phyloP scores from a whole-genome alignment of 2,329 filamentous ascomycete genomes.

The Dothideomycetes sp. region DNA sequence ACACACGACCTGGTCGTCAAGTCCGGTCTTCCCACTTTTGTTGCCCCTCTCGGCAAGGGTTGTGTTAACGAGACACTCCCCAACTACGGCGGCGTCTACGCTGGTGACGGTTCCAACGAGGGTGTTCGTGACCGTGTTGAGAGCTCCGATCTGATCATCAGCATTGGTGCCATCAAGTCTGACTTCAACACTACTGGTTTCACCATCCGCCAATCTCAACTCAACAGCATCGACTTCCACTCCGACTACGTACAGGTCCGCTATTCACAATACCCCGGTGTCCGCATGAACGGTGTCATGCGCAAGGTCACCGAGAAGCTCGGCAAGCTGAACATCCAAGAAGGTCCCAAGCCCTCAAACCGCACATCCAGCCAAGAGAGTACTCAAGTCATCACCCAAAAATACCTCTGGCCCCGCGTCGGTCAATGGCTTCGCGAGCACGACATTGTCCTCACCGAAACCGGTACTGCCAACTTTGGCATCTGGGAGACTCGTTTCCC shows the following conservation, averaged over 20 bases:
- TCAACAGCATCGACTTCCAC: slow-evolving; percentile 27
- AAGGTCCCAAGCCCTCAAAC: slow-evolving; percentile 32
- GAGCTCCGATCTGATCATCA: slow-evolving; percentile 17
- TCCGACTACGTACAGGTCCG: slow-evolving; percentile 52
- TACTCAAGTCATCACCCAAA: slow-evolving; percentile 46
- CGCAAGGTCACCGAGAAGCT: slow-evolving; percentile 58
- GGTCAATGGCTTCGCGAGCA: slow-evolving; percentile 61
- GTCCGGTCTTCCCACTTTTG: slow-evolving; percentile 42
- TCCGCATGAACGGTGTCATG: slow-evolving; percentile 57
- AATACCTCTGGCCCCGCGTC: slow-evolving; percentile 68
- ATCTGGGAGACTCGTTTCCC: slow-evolving; percentile 82
- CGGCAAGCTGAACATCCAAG: slow-evolving; percentile 46
- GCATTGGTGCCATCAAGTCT: slow-evolving; percentile 16
- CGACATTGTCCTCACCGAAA: slow-evolving; percentile 79
- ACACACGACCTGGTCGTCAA: slow-evolving; percentile 36
- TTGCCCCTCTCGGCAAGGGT: slow-evolving; percentile 42
- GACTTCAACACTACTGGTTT: slow-evolving; percentile 26
- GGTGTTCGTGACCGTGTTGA: slow-evolving; percentile 19
- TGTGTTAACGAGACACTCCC: slow-evolving; percentile 37
- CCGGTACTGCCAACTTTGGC: slow-evolving; percentile 79
- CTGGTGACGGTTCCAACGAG: slow-evolving; percentile 18
- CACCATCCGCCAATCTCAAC: slow-evolving; percentile 20
- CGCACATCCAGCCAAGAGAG: slow-evolving; percentile 10
- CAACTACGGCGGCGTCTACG: slow-evolving; percentile 39
- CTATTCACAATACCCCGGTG: slow-evolving; percentile 61